Base-by-base conservation (phyloP, 371 early-diverging fungal species). In the Apophysomyces ossiformis region DNA sequence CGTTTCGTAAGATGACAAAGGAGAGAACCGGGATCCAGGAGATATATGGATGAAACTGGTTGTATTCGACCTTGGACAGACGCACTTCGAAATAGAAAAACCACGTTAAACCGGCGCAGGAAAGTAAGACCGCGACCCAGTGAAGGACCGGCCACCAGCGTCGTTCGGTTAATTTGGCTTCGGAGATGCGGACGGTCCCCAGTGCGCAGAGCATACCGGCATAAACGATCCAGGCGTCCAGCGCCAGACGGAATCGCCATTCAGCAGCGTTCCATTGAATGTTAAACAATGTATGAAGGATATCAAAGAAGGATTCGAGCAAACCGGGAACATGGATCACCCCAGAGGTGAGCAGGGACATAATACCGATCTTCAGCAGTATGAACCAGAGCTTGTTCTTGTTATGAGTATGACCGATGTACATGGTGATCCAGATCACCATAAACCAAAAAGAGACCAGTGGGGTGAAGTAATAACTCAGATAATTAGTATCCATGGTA, bases 381-480 rank as follows among this genome's bases (percentile, higher is more conserved):
- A 90, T 66, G 59, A 84, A 74, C 32, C 59, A 50, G 1, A 81
- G 64, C 4, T 62, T 37, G 35, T 66, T 68, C 62, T 85, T 79
- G 77, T 88, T 87, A 38, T 72, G 66, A 6, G 69, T 13, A 39
- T 84, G 71, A 1, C 73, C 76, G 18, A 85, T 59, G 32, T 83
- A 80, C 91, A 93, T 89, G 47, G 87, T 87, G 9, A 77, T 58
- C 79, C 86, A 93, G n/a, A 92, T 86, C 32, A 86, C 73, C 45
- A 84, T 56, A 61, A 90, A 90, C 88, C 91, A 93, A 60, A 87
- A 85, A 11, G 88, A 82, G n/a, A 90, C 90, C 38, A 93, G 70
- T 15, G 92, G 92, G n/a, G 91, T 86, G 72, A 92, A 92, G 69
- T 93, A 92, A 68, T 92, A 93, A 50, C 87, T 86, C 50, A 90